These are phyloP conservation scores for Cercospora zeina DNA, from an alignment of 2,329 filamentous ascomycete genomes.

Conservation along the genomic window DNA sequence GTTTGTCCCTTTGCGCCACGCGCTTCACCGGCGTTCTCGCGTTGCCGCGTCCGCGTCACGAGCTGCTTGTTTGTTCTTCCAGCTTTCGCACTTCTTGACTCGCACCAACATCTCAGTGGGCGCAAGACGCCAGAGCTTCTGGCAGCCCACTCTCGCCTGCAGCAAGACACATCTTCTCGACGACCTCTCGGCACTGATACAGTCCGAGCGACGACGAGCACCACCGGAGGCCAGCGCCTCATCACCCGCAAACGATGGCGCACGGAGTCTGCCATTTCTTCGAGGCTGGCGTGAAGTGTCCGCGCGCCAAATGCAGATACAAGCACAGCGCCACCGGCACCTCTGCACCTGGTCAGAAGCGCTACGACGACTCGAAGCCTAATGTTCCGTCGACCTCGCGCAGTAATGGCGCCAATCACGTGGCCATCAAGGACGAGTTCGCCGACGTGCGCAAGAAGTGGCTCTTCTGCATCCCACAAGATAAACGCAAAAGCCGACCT, in stretches of 20 bases:
- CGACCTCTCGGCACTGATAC: no score
- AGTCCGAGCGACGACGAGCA: no score
- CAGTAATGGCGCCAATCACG: background rate
- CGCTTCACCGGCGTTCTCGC: no score
- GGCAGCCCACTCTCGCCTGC: no score
- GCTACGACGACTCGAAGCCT: background rate
- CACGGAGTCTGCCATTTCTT: background rate
- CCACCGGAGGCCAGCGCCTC: background rate
- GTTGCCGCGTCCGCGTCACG: no score
- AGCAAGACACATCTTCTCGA: background rate
- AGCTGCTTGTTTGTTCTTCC: background rate
- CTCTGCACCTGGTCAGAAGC: background rate
- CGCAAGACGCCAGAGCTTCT: background rate
- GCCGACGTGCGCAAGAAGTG: slow-evolving; percentile 1
- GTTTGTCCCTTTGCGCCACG: no score
- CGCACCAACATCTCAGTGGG: background rate
- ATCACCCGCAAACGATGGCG: background rate
- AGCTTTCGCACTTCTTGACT: background rate
- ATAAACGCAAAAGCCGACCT: slow-evolving; percentile 9
- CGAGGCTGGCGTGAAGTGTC: background rate
- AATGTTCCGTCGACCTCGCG: background rate
- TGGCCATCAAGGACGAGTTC: background rate
- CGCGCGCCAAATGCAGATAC: slow-evolving; percentile 1
- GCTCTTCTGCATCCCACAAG: slow-evolving; percentile 3
- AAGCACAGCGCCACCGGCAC: background rate